Conservation (phyloP, 306 rosid genomes). For the Malus orientalis region DNA sequence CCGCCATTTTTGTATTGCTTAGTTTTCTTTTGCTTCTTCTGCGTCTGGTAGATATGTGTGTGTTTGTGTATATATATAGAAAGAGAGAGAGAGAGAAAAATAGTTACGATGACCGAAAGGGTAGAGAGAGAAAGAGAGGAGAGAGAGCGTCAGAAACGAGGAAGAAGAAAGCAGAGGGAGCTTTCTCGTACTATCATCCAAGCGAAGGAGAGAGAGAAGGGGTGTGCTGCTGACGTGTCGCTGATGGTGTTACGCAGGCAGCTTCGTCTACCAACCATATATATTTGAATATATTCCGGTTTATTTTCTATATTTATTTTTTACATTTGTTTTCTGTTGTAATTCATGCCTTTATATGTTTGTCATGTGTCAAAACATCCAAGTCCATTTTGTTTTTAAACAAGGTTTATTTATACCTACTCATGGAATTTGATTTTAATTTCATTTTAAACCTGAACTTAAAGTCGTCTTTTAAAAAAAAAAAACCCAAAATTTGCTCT, state of each 20-base stretch:
- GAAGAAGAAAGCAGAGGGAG: background rate
- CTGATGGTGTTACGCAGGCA: background rate
- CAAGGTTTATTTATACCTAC: too few relatives aligned
- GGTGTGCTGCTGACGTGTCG: background rate
- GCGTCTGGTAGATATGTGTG: background rate
- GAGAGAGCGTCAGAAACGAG: background rate
- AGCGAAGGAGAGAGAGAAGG: background rate
- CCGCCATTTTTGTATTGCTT: conserved; percentile 31
- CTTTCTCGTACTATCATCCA: background rate
- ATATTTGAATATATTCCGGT: background rate
- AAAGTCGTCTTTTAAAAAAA: too few relatives aligned
- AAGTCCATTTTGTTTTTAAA: too few relatives aligned
- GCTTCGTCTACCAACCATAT: background rate
- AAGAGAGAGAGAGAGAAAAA: background rate
- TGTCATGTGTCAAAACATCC: too few relatives aligned
- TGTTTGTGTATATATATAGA: background rate
- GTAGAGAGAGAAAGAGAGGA: background rate
- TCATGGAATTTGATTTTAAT: too few relatives aligned
- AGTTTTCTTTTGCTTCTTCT: background rate
- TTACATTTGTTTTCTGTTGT: too few relatives aligned
- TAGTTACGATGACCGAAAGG: background rate
- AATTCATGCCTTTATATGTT: too few relatives aligned
- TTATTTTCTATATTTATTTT: background rate
- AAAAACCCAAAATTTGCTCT: too few relatives aligned
- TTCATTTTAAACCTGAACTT: too few relatives aligned